phyloP scores from a whole-genome alignment of 495 filamentous ascomycete species.

The Letharia lupina region DNA sequence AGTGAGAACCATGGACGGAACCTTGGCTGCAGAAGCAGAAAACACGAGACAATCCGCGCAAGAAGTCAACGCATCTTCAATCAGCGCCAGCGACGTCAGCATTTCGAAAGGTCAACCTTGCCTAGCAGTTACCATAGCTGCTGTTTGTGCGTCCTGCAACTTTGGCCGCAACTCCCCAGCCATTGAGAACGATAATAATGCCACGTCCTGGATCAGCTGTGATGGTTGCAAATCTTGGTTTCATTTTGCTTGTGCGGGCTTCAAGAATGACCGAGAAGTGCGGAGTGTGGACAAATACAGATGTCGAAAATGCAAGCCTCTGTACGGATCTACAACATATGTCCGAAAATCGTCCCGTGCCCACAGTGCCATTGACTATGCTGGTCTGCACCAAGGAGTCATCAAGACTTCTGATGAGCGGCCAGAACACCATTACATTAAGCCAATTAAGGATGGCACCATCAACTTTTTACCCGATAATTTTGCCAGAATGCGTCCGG shows the following conservation, averaged over 20 bases:
- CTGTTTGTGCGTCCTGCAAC: slow-evolving; percentile 45
- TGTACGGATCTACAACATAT: slow-evolving; percentile 57
- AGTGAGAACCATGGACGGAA: background rate
- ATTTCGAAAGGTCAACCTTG: slow-evolving; percentile 3
- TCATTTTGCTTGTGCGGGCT: slow-evolving; percentile 64
- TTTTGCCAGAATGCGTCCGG: slow-evolving; percentile 60
- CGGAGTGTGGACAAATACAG: slow-evolving; percentile 67
- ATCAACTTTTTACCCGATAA: slow-evolving; percentile 54
- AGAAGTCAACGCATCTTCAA: background rate
- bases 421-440: slow-evolving; percentile 66
- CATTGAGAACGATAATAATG: slow-evolving; percentile 38
- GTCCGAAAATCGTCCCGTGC: slow-evolving; percentile 56
- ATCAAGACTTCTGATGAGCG: slow-evolving; percentile 60
- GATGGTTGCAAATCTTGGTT: slow-evolving; percentile 71
- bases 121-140: slow-evolving; percentile 27
- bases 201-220: slow-evolving; percentile 63
- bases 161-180: slow-evolving; percentile 40
- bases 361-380: slow-evolving; percentile 67
- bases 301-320: slow-evolving; percentile 50
- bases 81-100: background rate
- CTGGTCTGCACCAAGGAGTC: slow-evolving; percentile 64
- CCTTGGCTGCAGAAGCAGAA: background rate
- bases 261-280: slow-evolving; percentile 61
- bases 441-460: slow-evolving; percentile 60
- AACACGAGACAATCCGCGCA: background rate